phyloP scores from a whole-genome alignment of 192 early-diverging fungal species.

The Linnemannia zychae region DNA sequence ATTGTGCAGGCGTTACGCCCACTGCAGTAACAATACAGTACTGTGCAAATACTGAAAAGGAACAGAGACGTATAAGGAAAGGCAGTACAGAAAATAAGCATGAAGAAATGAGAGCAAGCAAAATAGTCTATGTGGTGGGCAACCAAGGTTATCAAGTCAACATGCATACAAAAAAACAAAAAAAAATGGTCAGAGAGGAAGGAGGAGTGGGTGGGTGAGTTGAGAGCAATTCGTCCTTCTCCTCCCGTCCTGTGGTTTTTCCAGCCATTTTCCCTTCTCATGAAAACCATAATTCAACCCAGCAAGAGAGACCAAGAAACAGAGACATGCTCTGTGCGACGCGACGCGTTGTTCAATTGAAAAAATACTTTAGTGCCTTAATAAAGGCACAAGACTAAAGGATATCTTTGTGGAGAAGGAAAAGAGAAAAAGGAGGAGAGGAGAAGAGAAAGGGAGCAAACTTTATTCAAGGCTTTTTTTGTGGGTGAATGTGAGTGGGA shows the following conservation, averaged over 20 bases:
- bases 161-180: background rate
- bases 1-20: background rate
- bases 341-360: constrained; percentile 20
- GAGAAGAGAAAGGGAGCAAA: background rate
- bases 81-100: background rate
- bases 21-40: background rate
- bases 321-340: constrained; percentile 28
- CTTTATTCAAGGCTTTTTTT: background rate
- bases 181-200: background rate
- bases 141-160: too few relatives aligned
- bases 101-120: background rate
- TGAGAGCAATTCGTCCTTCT: background rate
- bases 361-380: background rate
- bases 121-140: background rate
- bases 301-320: background rate
- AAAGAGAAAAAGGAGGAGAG: background rate
- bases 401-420: constrained; percentile 8
- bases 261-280: background rate
- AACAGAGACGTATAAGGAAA: background rate
- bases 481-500: background rate
- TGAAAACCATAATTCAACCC: background rate
- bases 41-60: background rate
- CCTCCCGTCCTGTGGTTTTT: background rate
- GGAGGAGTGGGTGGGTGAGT: background rate
- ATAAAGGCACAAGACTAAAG: background rate